Evolutionary conservation across 805 yeast species (phyloP).

Genomic region (Zygosaccharomyces kombuchaensis): DNA sequence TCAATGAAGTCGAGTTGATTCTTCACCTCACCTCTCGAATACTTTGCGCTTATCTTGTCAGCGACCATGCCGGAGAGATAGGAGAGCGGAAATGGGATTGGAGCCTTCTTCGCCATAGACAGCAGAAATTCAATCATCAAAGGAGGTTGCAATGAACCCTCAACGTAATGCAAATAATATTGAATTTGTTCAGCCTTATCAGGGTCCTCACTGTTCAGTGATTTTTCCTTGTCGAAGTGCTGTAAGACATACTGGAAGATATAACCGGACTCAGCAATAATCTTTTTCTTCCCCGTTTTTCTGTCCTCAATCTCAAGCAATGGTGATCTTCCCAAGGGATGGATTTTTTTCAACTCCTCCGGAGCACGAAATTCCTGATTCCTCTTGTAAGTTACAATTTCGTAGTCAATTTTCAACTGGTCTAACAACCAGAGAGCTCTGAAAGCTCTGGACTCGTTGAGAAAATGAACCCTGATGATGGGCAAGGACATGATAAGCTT

Average conservation of each 20-base stretch:
- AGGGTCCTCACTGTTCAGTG: conserved; percentile 37
- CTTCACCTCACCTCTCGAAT: conserved; percentile 45
- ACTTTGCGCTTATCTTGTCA: conserved; percentile 44
- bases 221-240: conserved; percentile 44
- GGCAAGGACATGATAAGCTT: conserved; percentile 14
- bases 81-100: conserved; percentile 47
- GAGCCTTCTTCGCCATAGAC: conserved; percentile 37
- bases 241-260: conserved; percentile 50
- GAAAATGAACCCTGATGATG: conserved; percentile 24
- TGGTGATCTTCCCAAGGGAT: conserved; percentile 64
- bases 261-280: conserved; percentile 57
- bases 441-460: conserved; percentile 49
- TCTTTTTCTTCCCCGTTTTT: conserved; percentile 25
- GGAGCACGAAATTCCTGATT: conserved; percentile 47
- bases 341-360: conserved; percentile 45
- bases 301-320: conserved; percentile 44
- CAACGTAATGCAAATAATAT: conserved; percentile 54
- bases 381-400: conserved; percentile 49
- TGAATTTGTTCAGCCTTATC: conserved; percentile 43
- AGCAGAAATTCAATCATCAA: conserved; percentile 38
- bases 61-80: conserved; percentile 42
- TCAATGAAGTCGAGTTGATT: conserved; percentile 42
- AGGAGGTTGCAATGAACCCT: conserved; percentile 55
- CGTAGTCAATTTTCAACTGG: conserved; percentile 51
- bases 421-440: conserved; percentile 65